Evolutionary conservation across 1,284 basidiomycete species (phyloP).

Genomic region (Cutaneotrichosporon dermatis): DNA sequence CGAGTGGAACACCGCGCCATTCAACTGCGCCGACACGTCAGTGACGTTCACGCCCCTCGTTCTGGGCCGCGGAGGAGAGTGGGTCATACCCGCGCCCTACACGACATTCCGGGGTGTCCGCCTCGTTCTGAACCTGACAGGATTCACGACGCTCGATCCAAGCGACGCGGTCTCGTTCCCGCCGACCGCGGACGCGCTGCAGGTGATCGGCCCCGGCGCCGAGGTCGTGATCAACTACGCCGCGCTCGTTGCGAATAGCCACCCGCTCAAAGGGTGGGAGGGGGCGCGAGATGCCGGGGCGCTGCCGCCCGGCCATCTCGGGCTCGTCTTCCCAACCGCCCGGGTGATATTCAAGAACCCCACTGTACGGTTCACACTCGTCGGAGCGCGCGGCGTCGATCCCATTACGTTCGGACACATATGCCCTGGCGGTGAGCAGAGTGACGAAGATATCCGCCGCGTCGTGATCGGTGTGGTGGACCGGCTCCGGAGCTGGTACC

Average conservation of each 20-base stretch:
- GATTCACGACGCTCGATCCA: neutral
- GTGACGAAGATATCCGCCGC: neutral
- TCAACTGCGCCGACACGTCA: neutral
- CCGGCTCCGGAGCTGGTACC: neutral
- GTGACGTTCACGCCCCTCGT: conserved; percentile 1
- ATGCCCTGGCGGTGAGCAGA: neutral
- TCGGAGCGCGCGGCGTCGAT: neutral
- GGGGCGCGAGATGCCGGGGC: too few relatives aligned
- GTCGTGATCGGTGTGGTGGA: neutral
- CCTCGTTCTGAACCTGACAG: neutral
- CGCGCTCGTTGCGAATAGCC: neutral
- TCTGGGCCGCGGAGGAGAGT: neutral
- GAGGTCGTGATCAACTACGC: conserved; percentile 14
- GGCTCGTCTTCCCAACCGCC: neutral
- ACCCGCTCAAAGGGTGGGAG: neutral
- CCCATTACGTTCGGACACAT: neutral
- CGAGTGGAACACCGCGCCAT: neutral
- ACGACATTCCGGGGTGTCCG: neutral
- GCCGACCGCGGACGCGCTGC: neutral
- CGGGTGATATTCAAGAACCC: neutral
- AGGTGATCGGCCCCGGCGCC: neutral
- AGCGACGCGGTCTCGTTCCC: neutral
- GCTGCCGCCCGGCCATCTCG: neutral
- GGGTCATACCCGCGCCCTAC: neutral
- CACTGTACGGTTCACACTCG: neutral